phyloP scores from a whole-genome alignment of 805 yeast species.

The Trichomonascus vanleenenianus region DNA sequence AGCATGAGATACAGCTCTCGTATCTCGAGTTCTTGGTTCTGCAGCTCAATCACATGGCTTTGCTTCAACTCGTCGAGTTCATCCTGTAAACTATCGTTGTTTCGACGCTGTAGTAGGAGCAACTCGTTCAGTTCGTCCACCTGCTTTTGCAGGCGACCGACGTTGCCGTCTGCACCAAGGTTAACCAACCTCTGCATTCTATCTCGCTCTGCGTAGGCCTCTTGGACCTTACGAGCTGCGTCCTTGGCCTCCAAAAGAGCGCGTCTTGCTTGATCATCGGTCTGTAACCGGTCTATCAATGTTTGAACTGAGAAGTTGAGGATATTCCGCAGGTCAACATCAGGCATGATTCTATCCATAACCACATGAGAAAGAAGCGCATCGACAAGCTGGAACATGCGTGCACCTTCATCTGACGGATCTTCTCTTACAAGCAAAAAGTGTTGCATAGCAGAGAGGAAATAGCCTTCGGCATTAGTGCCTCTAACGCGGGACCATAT shows the following conservation, averaged over 20 bases:
- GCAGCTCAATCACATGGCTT: conserved; percentile 28
- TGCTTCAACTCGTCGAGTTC: conserved; percentile 58
- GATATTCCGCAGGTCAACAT: conserved; percentile 51
- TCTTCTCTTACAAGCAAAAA: conserved; percentile 40
- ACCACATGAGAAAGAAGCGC: conserved; percentile 59
- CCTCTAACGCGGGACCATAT: conserved; percentile 51
- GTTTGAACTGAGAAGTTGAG: conserved; percentile 71
- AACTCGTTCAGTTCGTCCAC: conserved; percentile 55
- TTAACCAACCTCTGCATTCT: conserved; percentile 58
- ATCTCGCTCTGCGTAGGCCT: conserved; percentile 51
- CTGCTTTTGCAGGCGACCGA: conserved; percentile 52
- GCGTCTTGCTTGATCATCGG: conserved; percentile 78
- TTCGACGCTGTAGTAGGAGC: conserved; percentile 49
- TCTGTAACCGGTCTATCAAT: conserved; percentile 60
- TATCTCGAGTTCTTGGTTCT: conserved; percentile 41
- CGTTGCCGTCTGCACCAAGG: conserved; percentile 70
- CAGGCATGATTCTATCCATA: conserved; percentile 37
- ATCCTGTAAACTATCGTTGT: conserved; percentile 49
- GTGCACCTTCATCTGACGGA: conserved; percentile 35
- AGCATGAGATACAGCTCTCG: conserved; percentile 56
- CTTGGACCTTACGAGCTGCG: conserved; percentile 45
- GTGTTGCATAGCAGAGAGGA: conserved; percentile 60
- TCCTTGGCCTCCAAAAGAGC: conserved; percentile 54
- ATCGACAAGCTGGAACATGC: conserved; percentile 52
- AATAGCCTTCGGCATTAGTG: conserved; percentile 50